A percentile compares a stretch with the other conserved stretches of the same genome.
Conservation (phyloP, 108 stramenopile species). For the Cyclotella kingstonii region DNA sequence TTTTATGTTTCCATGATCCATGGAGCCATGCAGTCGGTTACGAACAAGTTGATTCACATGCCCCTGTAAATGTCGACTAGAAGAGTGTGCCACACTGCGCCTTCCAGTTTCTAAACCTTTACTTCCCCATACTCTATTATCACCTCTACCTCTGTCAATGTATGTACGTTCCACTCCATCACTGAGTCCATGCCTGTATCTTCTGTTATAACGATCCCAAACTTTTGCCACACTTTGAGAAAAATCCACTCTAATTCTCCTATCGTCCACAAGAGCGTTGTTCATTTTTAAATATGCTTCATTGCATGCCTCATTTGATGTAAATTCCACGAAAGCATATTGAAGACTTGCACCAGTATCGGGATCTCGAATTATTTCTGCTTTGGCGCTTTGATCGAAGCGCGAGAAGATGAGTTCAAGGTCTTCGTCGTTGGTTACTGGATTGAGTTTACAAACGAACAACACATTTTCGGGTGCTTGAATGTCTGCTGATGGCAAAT, state of each 20-base stretch:
- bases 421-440: constrained; percentile 95
- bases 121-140: constrained; percentile 14
- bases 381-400: constrained; percentile 81
- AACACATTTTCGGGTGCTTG: constrained; percentile 96
- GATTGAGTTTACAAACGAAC: constrained; percentile 99
- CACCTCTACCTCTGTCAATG: constrained; percentile 26
- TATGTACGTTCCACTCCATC: constrained; percentile 43
- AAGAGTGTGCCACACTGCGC: constrained; percentile 1
- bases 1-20: too few species aligned
- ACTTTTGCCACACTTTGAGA: constrained; percentile 95
- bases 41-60: too few species aligned
- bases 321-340: constrained; percentile 98
- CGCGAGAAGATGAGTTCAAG: constrained; percentile 96
- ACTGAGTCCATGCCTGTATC: constrained; percentile 32
- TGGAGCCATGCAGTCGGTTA: too few species aligned
- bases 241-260: constrained; percentile 97
- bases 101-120: constrained; percentile 5
- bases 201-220: constrained; percentile 79
- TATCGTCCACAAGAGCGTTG: constrained; percentile 97
- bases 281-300: constrained; percentile 99
- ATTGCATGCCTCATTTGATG: constrained; percentile 75
- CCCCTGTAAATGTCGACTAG: too few species aligned
- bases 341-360: constrained; percentile 93
- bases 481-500: constrained; percentile 78
- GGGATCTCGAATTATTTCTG: constrained; percentile 94